These are phyloP conservation scores for Juncus effusus DNA, from an alignment of 176 grass and related monocot genomes.

Conservation along the genomic window DNA sequence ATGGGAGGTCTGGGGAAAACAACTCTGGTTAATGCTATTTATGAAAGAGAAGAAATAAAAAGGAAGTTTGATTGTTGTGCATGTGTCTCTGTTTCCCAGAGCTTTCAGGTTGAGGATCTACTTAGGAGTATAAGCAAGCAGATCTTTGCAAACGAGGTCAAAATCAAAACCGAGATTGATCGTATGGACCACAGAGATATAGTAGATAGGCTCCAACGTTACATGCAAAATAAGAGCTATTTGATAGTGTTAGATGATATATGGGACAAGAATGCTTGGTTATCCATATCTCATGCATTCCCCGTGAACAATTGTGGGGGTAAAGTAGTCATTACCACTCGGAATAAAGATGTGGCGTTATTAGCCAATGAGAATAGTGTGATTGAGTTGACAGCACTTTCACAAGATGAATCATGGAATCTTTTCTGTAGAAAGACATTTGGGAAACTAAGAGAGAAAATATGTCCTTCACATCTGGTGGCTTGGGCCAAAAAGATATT, in stretches of 20 bases:
- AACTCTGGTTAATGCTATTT: slow-evolving; percentile 19
- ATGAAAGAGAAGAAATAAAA: not conserved
- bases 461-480: too few species aligned
- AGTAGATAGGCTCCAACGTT: slow-evolving; percentile 20
- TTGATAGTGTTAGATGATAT: slow-evolving; percentile 32
- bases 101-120: not conserved
- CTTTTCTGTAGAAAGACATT: too few species aligned
- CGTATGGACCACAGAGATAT: slow-evolving; percentile 25
- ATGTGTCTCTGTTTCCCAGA: slow-evolving; percentile 14
- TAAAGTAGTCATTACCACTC: slow-evolving; percentile 37
- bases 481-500: too few species aligned
- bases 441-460: too few species aligned
- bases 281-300: slow-evolving; percentile 27
- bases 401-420: too few species aligned
- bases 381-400: too few species aligned
- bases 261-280: slow-evolving; percentile 38
- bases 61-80: not conserved
- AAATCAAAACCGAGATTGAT: slow-evolving; percentile 22
- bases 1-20: slow-evolving; percentile 25
- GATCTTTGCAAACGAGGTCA: slow-evolving; percentile 17
- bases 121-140: not conserved
- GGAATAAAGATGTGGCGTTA: slow-evolving; percentile 27
- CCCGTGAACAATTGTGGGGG: slow-evolving; percentile 17
- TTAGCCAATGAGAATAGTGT: too few species aligned
- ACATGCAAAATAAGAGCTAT: slow-evolving; percentile 20